phyloP scores from a whole-genome alignment of 1,139 yeast species.

The Yamadazyma friedrichii region DNA sequence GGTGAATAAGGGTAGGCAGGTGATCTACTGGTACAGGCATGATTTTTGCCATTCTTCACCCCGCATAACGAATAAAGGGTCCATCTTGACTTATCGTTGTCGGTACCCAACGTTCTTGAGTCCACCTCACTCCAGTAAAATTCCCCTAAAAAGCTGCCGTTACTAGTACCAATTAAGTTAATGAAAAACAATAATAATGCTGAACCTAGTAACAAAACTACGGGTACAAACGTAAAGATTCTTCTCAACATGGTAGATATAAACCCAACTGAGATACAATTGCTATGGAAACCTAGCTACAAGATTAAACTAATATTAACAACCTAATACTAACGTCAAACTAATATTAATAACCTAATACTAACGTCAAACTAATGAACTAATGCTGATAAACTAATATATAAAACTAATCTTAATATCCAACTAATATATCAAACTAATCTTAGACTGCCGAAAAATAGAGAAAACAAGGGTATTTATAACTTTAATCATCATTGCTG shows the following conservation, averaged over 20 bases:
- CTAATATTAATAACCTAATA: no score
- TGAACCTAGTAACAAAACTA: constrained; percentile 37
- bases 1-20: constrained; percentile 75
- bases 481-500: no score
- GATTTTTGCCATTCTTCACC: constrained; percentile 33
- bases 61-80: constrained; percentile 68
- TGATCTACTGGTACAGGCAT: constrained; percentile 42
- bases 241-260: constrained; percentile 17
- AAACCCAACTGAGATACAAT: no score
- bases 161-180: constrained; percentile 60
- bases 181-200: constrained; percentile 59
- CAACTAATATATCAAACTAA: no score
- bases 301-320: no score
- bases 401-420: no score
- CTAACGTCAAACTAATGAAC: no score
- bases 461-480: no score
- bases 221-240: constrained; percentile 23
- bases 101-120: constrained; percentile 51
- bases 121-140: constrained; percentile 75
- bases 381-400: no score
- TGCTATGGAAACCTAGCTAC: no score
- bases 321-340: no score
- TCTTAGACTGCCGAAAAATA: no score
- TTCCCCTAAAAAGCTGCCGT: constrained; percentile 44
- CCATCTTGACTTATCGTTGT: constrained; percentile 55